phyloP scores from a whole-genome alignment of 345 rosid genomes.

The Acer saccharum region DNA sequence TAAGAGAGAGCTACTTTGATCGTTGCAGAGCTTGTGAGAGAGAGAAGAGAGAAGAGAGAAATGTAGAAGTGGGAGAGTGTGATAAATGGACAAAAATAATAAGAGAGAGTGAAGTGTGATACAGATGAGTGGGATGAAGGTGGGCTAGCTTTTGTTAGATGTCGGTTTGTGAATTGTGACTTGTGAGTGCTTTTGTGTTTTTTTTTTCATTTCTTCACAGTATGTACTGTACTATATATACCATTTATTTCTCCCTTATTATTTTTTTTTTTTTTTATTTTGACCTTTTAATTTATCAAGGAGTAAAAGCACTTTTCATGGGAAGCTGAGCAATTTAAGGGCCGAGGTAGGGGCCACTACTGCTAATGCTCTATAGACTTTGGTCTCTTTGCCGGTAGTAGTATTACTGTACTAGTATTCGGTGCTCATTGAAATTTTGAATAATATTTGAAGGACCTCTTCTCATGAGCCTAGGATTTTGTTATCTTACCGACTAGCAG shows the following conservation, averaged over 20 bases:
- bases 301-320: too few species aligned
- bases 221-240: neutral
- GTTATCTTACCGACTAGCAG: too few species aligned
- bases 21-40: neutral
- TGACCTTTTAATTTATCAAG: neutral
- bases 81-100: conserved; percentile 1
- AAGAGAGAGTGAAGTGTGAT: neutral
- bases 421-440: too few species aligned
- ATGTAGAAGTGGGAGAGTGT: conserved; percentile 4
- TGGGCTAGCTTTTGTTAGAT: neutral
- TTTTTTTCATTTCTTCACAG: neutral
- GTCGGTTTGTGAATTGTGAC: conserved; percentile 6
- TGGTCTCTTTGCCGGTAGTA: too few species aligned
- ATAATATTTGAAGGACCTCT: too few species aligned
- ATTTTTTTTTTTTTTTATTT: too few species aligned
- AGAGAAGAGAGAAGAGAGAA: conserved; percentile 13
- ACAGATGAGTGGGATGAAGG: neutral
- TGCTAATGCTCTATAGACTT: too few species aligned
- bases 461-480: too few species aligned
- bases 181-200: too few species aligned
- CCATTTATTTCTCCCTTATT: too few species aligned
- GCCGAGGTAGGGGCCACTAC: neutral
- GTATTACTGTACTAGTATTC: too few species aligned
- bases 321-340: neutral
- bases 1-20: neutral